A percentile compares a stretch with the other conserved stretches of the same genome.
Conservation (phyloP, 352 stramenopile genomes). For the Globisporangium viniferum region DNA sequence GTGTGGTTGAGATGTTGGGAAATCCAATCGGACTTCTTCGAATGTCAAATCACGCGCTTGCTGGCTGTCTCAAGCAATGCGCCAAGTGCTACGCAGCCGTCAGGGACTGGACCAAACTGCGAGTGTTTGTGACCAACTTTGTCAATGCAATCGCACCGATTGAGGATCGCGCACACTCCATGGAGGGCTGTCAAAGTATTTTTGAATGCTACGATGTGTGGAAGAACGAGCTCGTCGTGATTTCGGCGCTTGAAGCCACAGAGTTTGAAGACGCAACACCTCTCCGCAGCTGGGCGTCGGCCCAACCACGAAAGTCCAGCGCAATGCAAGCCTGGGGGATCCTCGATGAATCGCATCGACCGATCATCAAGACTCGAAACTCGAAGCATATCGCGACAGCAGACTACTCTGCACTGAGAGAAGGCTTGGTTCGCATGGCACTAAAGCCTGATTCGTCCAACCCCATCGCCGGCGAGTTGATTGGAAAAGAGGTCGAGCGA, state of each 20-base stretch:
- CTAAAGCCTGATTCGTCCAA: constrained; percentile 31
- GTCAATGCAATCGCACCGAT: constrained; percentile 26
- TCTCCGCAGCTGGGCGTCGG: not conserved
- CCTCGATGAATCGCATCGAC: constrained; percentile 14
- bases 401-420: constrained; percentile 13
- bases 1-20: constrained; percentile 25
- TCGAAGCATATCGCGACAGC: not conserved
- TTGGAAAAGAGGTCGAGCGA: constrained; percentile 36
- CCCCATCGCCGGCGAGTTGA: constrained; percentile 32
- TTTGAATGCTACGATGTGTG: constrained; percentile 32
- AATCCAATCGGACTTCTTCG: constrained; percentile 26
- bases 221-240: constrained; percentile 31
- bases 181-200: constrained; percentile 29
- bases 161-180: constrained; percentile 15
- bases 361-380: not conserved
- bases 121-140: constrained; percentile 26
- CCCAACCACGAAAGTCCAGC: not conserved
- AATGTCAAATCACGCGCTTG: constrained; percentile 33
- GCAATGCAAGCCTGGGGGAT: constrained; percentile 28
- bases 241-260: constrained; percentile 23
- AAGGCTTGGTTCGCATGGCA: constrained; percentile 25
- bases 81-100: constrained; percentile 42
- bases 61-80: constrained; percentile 49
- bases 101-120: constrained; percentile 42
- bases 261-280: not conserved